Evolutionary conservation across 129 eudicot genomes (phyloP), one percentile per base, ranked within the genome.

Genomic region (Pulicaria dysenterica): DNA sequence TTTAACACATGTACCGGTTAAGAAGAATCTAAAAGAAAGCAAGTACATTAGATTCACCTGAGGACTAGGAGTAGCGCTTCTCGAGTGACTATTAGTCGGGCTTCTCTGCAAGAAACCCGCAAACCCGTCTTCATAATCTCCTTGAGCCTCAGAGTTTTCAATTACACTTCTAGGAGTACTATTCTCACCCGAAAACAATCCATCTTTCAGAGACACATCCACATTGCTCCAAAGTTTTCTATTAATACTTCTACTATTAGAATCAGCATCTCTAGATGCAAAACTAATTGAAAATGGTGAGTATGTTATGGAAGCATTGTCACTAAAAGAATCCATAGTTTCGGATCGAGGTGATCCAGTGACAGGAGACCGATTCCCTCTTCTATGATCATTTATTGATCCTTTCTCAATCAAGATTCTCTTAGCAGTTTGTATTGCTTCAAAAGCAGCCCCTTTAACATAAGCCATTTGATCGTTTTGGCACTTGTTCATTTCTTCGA

Each of bases 391-490:
- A 14, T 60, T 51, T 69, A 76, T 89, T 11, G 84, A 74, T 13
- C 79, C 83, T 73, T 82, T 86, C 58, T 83, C 91, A 3, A 49
- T 55, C 62, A 67, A 75, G 57, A 94, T 84, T 69, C 79, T 82
- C 75, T 78, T 90, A 39, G 97, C 98, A 11, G 89, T 86, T 61
- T 90, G 93, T 56, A 86, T 56, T 3, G 93, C 96, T 77, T 94
- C 98, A 48, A 78, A 94, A 72, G 97, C 96, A 17, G 97, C 95
- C 17, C 96, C 93, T 46, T 77, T 88, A 24, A 94, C 96, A 81
- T 80, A 90, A 15, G 91, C 87, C 97, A 90, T 90, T 42, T 87
- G 86, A 81, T 90, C 98, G 14, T 75, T 73, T 79, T 85, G 89
- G 60, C 90, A 90, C 67, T 88, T 90, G 72, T 94, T 88, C 89